phyloP scores from a whole-genome alignment of 352 stramenopile species.

The Salisapilia sapeloensis region DNA sequence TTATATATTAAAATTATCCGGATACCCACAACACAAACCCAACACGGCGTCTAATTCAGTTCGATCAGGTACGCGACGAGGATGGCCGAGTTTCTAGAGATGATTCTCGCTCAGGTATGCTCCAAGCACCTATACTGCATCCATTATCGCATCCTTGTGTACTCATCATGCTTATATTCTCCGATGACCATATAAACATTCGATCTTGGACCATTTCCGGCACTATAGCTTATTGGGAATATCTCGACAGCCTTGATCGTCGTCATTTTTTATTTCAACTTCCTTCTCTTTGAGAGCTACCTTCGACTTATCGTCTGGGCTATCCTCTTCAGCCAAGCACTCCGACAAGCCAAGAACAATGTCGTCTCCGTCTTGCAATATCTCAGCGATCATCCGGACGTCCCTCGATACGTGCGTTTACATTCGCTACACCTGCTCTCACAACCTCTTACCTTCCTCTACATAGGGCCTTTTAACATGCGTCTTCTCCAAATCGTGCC shows the following conservation, averaged over 20 bases:
- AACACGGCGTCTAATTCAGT: too few species aligned
- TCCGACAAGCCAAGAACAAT: conserved; percentile 76
- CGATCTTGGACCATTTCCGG: neutral
- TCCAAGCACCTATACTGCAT: neutral
- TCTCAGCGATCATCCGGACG: conserved; percentile 63
- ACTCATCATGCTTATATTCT: neutral
- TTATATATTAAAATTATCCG: too few species aligned
- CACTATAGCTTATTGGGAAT: conserved; percentile 58
- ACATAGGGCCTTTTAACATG: conserved; percentile 55
- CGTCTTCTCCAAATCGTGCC: conserved; percentile 56
- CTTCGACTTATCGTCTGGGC: conserved; percentile 75
- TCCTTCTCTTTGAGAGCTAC: conserved; percentile 82
- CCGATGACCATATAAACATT: neutral
- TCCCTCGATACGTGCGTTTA: conserved; percentile 42
- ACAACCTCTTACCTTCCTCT: neutral
- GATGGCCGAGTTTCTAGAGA: conserved; percentile 73
- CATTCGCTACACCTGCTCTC: neutral
- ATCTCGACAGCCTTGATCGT: conserved; percentile 76
- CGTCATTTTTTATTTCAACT: conserved; percentile 81
- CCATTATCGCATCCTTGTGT: conserved; percentile 1
- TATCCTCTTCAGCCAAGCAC: conserved; percentile 71
- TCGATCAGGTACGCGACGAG: too few species aligned
- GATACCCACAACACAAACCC: too few species aligned
- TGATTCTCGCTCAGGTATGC: conserved; percentile 64
- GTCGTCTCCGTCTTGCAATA: conserved; percentile 67